Evolutionary conservation across 2,329 filamentous ascomycete species (phyloP), one percentile per base, ranked within the genome.

Genomic region (Fulvia fulva): DNA sequence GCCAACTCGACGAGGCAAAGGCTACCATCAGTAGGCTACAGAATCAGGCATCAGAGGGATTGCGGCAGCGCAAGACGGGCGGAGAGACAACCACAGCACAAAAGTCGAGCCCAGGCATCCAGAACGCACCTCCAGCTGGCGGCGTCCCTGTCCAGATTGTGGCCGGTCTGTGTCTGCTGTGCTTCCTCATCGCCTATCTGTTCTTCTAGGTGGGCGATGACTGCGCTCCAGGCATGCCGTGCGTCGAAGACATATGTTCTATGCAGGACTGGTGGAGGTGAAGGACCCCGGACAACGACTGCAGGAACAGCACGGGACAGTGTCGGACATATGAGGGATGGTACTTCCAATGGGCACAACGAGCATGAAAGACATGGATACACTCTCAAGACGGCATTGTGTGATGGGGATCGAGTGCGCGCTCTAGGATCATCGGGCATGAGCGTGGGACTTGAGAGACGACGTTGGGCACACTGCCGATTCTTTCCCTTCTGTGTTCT

Each of bases 171-270:
- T 97, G 92, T 73, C 80, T 99, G 68, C 69, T 96, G 63, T 92
- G 90, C 80, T 99, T 99, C 79, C 77, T 99, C 71, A 83, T 97
- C 67, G 94, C 91, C 56, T 99, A 97, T 77, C 85, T 97, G 75
- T 91, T 99, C 80, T 99, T 99, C 77, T 99, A 86, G 81, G 55
- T 51, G 54, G 34, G 26, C 46, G 37, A 53, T 41, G 51, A 44
- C 51, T 53, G 51, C 47, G 26, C 47, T 50, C 47, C 47, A 50
- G 47, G 47, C n/a, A 50, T 50, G 47, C 47, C 47, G n/a, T 50
- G 47, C 47, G 32, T 50, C 26, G 47, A 50, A 21, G 47, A 50
- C 25, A 32, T 5, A 25, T 50, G 47, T 32, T 50, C 47, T 26
- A 50, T 50, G 47, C 47, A 50, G 25, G 47, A 50, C 25, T 50